These are phyloP conservation scores for Entrophospora sp. DNA, from an alignment of 192 early-diverging fungal species.

Conservation along the genomic window DNA sequence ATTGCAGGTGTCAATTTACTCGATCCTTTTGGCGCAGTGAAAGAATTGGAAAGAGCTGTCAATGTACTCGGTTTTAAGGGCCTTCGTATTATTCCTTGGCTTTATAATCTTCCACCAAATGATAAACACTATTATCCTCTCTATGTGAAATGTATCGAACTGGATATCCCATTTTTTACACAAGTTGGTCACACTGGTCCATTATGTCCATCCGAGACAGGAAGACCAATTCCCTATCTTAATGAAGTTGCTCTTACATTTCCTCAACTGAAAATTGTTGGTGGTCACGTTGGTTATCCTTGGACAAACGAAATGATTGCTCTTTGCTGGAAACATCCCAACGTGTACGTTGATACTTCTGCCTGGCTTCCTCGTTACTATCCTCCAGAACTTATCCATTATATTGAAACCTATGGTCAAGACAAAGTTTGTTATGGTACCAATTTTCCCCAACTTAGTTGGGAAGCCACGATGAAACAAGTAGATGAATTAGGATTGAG, in stretches of 20 bases:
- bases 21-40: not conserved
- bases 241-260: not conserved
- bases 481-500: conserved; percentile 5
- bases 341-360: conserved; percentile 3
- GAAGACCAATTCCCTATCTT: conserved; percentile 6
- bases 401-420: not conserved
- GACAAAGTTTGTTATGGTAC: conserved; percentile 10
- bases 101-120: conserved; percentile 1
- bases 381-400: conserved; percentile 5
- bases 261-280: conserved; percentile 8
- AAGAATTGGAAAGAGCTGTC: conserved; percentile 7
- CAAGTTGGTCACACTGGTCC: conserved; percentile 1
- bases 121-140: conserved; percentile 6
- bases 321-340: conserved; percentile 6
- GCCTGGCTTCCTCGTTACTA: conserved; percentile 6
- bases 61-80: conserved; percentile 7
- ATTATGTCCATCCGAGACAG: conserved; percentile 7
- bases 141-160: conserved; percentile 8
- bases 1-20: conserved; percentile 2
- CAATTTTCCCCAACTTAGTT: conserved; percentile 10
- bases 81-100: conserved; percentile 1
- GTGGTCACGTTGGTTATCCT: not conserved
- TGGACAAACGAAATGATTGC: conserved; percentile 4
- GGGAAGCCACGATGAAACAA: conserved; percentile 9
- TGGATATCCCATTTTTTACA: conserved; percentile 1